Conservation (phyloP, 495 filamentous ascomycete genomes). For the Glutinoglossum americanum region DNA sequence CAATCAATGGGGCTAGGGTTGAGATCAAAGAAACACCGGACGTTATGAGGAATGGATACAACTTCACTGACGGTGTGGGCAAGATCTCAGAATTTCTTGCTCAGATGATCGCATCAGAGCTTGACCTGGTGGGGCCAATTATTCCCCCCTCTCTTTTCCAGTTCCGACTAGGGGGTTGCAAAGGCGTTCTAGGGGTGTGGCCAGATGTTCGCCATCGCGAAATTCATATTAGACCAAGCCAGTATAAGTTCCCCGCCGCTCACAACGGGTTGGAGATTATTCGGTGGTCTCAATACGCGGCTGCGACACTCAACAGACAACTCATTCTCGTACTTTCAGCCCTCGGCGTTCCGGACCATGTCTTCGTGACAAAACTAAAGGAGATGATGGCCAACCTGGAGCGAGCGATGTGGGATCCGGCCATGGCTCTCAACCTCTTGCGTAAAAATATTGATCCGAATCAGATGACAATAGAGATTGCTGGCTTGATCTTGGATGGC, state of each 20-base stretch:
- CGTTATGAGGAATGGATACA: slow-evolving; percentile 38
- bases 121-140: slow-evolving; percentile 27
- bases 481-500: slow-evolving; percentile 52
- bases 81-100: slow-evolving; percentile 71
- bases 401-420: slow-evolving; percentile 39
- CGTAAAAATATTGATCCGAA: slow-evolving; percentile 68
- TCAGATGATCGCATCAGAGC: slow-evolving; percentile 39
- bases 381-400: slow-evolving; percentile 42
- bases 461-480: slow-evolving; percentile 49
- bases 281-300: slow-evolving; percentile 47
- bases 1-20: slow-evolving; percentile 28
- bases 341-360: slow-evolving; percentile 43
- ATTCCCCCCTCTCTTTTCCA: slow-evolving; percentile 63
- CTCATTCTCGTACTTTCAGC: slow-evolving; percentile 65
- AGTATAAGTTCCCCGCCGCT: slow-evolving; percentile 63
- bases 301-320: slow-evolving; percentile 70
- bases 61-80: slow-evolving; percentile 84
- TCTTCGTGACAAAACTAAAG: slow-evolving; percentile 45
- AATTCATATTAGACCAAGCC: slow-evolving; percentile 57
- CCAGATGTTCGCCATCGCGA: slow-evolving; percentile 35
- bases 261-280: slow-evolving; percentile 67
- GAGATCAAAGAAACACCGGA: slow-evolving; percentile 34
- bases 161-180: slow-evolving; percentile 78
- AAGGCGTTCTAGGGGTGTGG: slow-evolving; percentile 64
- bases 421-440: slow-evolving; percentile 40